These are phyloP conservation scores for Zelopaecilomyces penicillatus DNA, from an alignment of 2,329 filamentous ascomycete genomes.

Conservation along the genomic window DNA sequence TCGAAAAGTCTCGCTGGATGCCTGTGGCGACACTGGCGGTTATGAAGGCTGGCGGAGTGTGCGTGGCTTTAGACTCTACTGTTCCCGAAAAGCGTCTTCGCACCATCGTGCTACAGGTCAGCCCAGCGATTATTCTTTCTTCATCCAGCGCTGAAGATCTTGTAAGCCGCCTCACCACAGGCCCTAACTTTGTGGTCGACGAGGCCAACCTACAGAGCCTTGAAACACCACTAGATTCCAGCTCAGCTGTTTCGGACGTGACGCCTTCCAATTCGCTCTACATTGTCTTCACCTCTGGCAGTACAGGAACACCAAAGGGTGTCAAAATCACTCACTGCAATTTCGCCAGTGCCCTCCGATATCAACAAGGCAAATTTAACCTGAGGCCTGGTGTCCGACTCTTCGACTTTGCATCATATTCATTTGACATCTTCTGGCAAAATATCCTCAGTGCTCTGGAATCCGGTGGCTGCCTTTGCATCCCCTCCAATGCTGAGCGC, in stretches of 20 bases:
- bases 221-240: neutral
- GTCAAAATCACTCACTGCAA: slow-evolving; percentile 26
- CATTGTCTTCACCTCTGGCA: slow-evolving; percentile 46
- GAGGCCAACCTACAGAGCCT: slow-evolving; percentile 1
- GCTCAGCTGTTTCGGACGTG: neutral
- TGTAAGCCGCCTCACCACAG: neutral
- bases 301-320: slow-evolving; percentile 42
- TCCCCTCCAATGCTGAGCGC: slow-evolving; percentile 9
- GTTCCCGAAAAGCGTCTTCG: neutral
- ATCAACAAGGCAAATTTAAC: neutral
- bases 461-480: slow-evolving; percentile 14
- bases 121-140: neutral
- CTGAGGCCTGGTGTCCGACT: neutral
- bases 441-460: slow-evolving; percentile 13
- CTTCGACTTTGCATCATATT: slow-evolving; percentile 13
- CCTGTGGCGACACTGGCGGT: neutral
- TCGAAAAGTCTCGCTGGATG: neutral
- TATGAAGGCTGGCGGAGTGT: neutral
- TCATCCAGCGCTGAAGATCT: neutral
- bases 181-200: slow-evolving; percentile 5
- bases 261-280: neutral
- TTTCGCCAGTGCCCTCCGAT: slow-evolving; percentile 9
- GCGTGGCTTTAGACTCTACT: neutral
- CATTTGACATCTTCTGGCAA: slow-evolving; percentile 13
- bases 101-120: neutral